A percentile compares a stretch with the other conserved stretches of the same genome.
phyloP scores from a whole-genome alignment of 148 eudicot species.

The Nyssa sinensis region DNA sequence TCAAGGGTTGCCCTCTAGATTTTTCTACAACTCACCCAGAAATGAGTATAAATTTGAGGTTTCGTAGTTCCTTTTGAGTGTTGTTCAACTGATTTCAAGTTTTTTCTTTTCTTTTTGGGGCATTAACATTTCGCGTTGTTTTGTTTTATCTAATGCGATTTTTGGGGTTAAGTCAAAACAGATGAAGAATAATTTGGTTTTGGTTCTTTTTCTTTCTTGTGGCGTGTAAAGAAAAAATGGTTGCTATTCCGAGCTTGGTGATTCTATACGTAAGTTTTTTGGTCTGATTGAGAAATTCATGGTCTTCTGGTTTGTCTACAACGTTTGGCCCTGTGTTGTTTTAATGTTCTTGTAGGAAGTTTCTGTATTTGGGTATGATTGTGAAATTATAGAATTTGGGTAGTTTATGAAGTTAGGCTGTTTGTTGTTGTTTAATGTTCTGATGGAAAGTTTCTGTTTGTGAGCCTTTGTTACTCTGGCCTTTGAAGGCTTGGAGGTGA shows the following conservation, averaged over 20 bases:
- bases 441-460: background rate
- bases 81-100: background rate
- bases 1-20: background rate
- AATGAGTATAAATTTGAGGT: background rate
- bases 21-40: background rate
- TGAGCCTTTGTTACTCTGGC: background rate
- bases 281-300: slow-evolving; percentile 5
- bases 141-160: too few species aligned
- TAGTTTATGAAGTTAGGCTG: background rate
- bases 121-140: background rate
- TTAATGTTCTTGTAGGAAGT: background rate
- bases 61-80: background rate
- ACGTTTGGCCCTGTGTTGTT: background rate
- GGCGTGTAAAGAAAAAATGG: background rate
- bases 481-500: background rate
- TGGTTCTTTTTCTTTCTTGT: background rate
- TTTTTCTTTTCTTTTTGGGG: background rate
- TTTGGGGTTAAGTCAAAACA: background rate
- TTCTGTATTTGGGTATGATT: background rate
- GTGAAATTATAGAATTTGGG: too few species aligned
- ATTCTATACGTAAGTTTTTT: background rate
- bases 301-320: background rate
- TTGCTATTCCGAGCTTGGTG: background rate
- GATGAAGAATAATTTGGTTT: background rate
- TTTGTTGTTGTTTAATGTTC: background rate